Evolutionary conservation across 139 green algal genomes (phyloP), one percentile per base, ranked within the genome.

Genomic region (Klebsormidium nitens): DNA sequence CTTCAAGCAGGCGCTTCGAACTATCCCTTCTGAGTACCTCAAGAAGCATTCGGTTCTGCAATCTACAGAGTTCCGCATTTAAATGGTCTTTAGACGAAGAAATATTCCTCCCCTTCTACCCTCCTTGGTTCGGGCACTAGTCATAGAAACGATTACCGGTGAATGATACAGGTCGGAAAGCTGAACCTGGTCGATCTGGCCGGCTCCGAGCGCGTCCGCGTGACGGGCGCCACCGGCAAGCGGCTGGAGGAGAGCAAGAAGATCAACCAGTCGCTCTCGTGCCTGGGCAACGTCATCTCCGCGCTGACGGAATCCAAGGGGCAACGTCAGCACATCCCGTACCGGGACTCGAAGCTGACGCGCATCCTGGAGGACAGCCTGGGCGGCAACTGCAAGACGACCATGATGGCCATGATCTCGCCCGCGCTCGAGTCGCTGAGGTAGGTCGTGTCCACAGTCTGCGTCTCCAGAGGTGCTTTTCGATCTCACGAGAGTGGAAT

Each of bases 171-270:
- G 71, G 90, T 97, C 28, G 93, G 93, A 58, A 98, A 98, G 84
- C 84, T 98, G 1, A 96, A 97, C 81, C 87, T 98, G 69, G 93
- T 98, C 37, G 93, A 98, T 77, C 79, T 98, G 70, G 93, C 93
- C 17, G 93, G 93, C 35, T 89, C 75, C 49, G 93, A 98, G 88
- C 85, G 93, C 3, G 92, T 98, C 58, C 84, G 91, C 66, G 82
- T 96, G 62, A 96, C 91, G 14, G 93, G 72, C 4, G 72, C 77
- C 17, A 66, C 64, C 5, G 83, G 90, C 55, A 87, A 90, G 82
- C 74, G 93, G 42, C 82, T 98, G 78, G 93, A 97, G 79, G 93
- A 98, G 84, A 88, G 70, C 64, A 98, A 98, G 79, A 95, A 93
- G 67, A 98, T 98, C 84, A 98, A 98, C 75, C 85, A 91, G 58